Evolutionary conservation across 164 flowering plant genomes (phyloP).

Genomic region (Vitis riparia): DNA sequence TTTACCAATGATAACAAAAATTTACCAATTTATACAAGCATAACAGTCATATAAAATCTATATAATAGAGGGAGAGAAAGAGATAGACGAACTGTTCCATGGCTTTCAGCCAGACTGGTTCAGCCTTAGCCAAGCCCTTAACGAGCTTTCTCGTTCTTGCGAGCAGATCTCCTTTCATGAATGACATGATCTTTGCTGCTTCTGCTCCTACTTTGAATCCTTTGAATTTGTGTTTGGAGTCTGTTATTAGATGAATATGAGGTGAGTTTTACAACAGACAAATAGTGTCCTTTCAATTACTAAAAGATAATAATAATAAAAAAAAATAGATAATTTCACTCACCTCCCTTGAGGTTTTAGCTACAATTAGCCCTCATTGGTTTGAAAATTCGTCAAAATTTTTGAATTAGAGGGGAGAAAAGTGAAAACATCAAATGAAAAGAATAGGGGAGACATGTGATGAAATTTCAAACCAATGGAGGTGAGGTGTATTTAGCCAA

Average conservation of each 20-base stretch:
- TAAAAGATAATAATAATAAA: too few relatives aligned
- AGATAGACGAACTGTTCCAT: slow-evolving; percentile 71
- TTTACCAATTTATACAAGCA: not conserved
- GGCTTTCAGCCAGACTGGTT: slow-evolving; percentile 90
- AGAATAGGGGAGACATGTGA: too few relatives aligned
- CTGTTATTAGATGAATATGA: too few relatives aligned
- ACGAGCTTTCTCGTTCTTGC: slow-evolving; percentile 80
- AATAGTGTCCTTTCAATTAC: not conserved
- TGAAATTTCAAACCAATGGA: too few relatives aligned
- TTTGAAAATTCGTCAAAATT: not conserved
- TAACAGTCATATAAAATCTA: not conserved
- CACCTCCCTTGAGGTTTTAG: too few relatives aligned
- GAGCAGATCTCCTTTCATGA: slow-evolving; percentile 79
- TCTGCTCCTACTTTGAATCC: not conserved
- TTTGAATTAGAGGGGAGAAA: too few relatives aligned
- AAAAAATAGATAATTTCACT: too few relatives aligned
- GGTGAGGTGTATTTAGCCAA: too few relatives aligned
- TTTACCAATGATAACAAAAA: not conserved
- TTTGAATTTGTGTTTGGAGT: too few relatives aligned
- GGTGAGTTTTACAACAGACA: too few relatives aligned
- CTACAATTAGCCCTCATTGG: not conserved
- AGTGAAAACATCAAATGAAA: too few relatives aligned
- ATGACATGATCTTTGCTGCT: slow-evolving; percentile 40
- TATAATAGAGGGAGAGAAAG: slow-evolving; percentile 1
- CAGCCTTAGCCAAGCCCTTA: slow-evolving; percentile 73